Conservation (phyloP, 2,329 filamentous ascomycete species). For the Penicillium sp. region DNA sequence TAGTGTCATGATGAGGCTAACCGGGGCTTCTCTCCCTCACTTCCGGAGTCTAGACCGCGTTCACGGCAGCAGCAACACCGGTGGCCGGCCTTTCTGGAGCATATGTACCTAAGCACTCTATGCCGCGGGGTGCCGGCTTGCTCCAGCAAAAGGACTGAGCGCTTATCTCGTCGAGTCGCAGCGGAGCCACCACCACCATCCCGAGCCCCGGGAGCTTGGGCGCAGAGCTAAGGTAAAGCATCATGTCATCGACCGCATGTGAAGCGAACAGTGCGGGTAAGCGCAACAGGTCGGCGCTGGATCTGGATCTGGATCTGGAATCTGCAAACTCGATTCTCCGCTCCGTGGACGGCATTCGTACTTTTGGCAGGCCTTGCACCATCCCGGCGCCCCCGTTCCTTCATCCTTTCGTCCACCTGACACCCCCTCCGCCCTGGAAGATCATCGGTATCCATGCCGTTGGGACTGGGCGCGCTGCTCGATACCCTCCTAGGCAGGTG, state of each 20-base stretch:
- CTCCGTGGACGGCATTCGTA: not conserved
- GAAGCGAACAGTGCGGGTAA: conserved; percentile 20
- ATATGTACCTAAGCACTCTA: not conserved
- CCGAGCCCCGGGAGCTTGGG: conserved; percentile 11
- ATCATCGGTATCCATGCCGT: conserved; percentile 7
- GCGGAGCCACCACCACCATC: conserved; percentile 15
- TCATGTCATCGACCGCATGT: conserved; percentile 23
- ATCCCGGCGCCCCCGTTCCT: not conserved
- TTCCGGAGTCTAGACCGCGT: conserved; percentile 1
- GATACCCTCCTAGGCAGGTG: conserved; percentile 16
- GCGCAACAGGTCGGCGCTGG: not conserved
- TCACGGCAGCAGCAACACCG: not conserved
- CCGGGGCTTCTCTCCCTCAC: not conserved
- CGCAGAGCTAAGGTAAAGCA: conserved; percentile 17
- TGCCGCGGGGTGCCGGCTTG: not conserved
- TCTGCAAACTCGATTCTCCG: not conserved
- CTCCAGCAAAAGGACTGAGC: conserved; percentile 16
- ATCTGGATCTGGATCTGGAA: not conserved
- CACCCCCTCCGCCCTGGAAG: not conserved
- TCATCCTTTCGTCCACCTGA: not conserved
- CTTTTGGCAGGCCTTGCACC: not conserved
- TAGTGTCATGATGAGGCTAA: conserved; percentile 20
- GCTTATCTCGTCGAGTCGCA: conserved; percentile 21
- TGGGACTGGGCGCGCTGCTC: conserved; percentile 8
- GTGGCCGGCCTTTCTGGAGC: not conserved